Base-by-base conservation (phyloP, 2,329 filamentous ascomycete species). In the Dendryphion nanum region DNA sequence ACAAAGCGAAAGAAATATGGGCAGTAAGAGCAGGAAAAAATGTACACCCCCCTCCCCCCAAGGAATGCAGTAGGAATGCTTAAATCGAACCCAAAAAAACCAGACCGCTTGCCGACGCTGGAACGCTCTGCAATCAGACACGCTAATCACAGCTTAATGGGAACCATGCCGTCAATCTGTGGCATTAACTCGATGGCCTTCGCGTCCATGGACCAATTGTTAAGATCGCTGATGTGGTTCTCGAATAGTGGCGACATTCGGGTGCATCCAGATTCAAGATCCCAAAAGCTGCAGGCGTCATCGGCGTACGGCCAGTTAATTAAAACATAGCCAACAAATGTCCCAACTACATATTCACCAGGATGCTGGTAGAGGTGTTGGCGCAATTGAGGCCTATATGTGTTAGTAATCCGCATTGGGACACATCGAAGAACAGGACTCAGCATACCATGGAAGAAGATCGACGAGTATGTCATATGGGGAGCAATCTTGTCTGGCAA, bases 231-330 rank as follows among this genome's bases (percentile, higher is more conserved):
- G 20, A 63, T 51, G 15, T 57, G 55, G 24, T 47, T 60, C 33
- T 63, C 57, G 28, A 63, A 64, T 2, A 63, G 46, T 1, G 61
- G 59, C 1, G 57, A 59, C 48, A 64, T 47, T 20, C 57, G 54
- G 5, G 57, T 60, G 34, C 53, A 59, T n/a, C 51, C 57, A 17
- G 55, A 45, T 32, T 63, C 59, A 13, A 62, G 59, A 30, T 64
- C 61, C 59, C 59, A 63, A 38, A 62, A 64, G 40, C 63, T 59
- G 45, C 61, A 63, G 15, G 57, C 53, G 29, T 63, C 59, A 24
- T 64, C 59, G 13, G 59, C 55, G 37, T 63, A 63, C 12, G 57
- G 59, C 61, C 61, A 64, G 20, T 44, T 52, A 19, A 63, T 41
- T 6, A 50, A 47, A 8, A 64, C 51, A 14, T 54, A 44, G 8